Conservation (phyloP, 345 rosid genomes). For the Geranium rotundifolium region DNA sequence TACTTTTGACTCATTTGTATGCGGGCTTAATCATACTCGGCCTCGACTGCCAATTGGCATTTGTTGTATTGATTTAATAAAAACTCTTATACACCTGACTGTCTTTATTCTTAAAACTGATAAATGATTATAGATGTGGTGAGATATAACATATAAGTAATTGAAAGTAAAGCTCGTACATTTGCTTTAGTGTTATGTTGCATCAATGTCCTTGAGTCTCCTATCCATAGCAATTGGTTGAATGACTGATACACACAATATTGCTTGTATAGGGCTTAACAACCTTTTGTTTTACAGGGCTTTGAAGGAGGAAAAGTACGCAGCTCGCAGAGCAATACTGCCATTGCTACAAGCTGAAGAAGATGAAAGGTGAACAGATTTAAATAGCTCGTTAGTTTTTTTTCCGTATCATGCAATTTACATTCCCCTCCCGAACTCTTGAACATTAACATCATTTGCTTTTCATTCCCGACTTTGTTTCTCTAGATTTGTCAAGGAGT, state of each 20-base stretch:
- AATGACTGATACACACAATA: not conserved
- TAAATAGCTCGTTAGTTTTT: not conserved
- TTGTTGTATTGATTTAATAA: not conserved
- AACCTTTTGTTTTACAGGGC: constrained; percentile 43
- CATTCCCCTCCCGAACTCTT: not conserved
- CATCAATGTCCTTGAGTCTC: not conserved
- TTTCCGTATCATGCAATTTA: not conserved
- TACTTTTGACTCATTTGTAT: no score
- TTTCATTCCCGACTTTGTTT: not conserved
- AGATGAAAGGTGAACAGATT: constrained; percentile 65
- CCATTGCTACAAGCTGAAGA: constrained; percentile 98
- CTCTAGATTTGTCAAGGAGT: constrained; percentile 79
- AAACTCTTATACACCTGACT: not conserved
- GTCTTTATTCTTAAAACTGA: no score
- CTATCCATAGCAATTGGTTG: not conserved
- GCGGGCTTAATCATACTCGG: not conserved
- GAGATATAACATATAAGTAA: not conserved
- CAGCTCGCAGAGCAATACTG: constrained; percentile 76
- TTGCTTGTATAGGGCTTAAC: not conserved
- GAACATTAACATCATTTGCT: not conserved
- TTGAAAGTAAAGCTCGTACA: not conserved
- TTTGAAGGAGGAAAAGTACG: constrained; percentile 87
- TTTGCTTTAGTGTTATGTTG: not conserved
- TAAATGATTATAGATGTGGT: not conserved
- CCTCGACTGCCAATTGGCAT: not conserved